A percentile compares a stretch with the other conserved stretches of the same genome.
Conservation (phyloP, 352 stramenopile species). For the Phytophthora crassamura region DNA sequence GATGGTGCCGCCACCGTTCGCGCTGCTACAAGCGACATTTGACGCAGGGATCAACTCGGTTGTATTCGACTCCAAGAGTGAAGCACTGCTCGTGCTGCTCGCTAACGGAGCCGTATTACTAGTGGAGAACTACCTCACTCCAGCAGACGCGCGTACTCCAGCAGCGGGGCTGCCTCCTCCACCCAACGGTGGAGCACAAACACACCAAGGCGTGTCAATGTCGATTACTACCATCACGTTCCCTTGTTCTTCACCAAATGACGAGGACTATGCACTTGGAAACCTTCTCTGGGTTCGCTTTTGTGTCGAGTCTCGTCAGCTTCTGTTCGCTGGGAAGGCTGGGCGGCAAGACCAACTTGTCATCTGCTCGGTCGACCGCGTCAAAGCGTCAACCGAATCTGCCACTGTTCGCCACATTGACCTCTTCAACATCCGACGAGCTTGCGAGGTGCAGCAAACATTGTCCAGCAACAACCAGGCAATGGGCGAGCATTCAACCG, state of each 20-base stretch:
- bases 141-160: conserved; percentile 17
- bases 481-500: not conserved
- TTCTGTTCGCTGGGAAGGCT: conserved; percentile 43
- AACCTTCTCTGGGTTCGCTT: conserved; percentile 50
- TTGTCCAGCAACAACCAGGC: not conserved
- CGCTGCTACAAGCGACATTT: conserved; percentile 52
- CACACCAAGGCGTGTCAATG: not conserved
- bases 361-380: conserved; percentile 14
- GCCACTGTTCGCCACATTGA: conserved; percentile 12
- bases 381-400: conserved; percentile 4
- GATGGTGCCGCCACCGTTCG: conserved; percentile 73
- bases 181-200: conserved; percentile 3
- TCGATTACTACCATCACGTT: conserved; percentile 16
- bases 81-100: conserved; percentile 48
- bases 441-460: conserved; percentile 16
- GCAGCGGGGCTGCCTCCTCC: conserved; percentile 30
- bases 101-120: conserved; percentile 52
- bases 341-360: conserved; percentile 42
- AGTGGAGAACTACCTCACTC: conserved; percentile 53
- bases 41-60: conserved; percentile 55
- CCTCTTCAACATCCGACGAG: conserved; percentile 25
- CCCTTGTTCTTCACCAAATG: not conserved
- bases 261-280: conserved; percentile 6
- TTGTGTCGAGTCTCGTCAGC: conserved; percentile 13
- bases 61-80: conserved; percentile 54